These are phyloP conservation scores for Pyricularia grisea DNA, from an alignment of 2,329 filamentous ascomycete species.

Conservation along the genomic window DNA sequence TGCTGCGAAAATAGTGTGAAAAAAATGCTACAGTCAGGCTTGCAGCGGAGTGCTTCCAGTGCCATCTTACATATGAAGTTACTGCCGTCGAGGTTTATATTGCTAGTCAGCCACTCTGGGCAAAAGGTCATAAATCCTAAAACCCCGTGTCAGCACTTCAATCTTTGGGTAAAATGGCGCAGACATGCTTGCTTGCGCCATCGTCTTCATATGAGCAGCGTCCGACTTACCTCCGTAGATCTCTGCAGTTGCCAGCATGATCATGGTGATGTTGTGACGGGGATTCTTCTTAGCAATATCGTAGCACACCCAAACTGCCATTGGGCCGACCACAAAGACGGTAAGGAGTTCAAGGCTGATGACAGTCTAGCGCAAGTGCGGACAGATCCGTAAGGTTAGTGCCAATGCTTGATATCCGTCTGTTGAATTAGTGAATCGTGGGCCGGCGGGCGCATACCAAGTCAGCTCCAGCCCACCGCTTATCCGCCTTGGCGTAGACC, in stretches of 20 bases:
- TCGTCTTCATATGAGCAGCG: not conserved
- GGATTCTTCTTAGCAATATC: conserved; percentile 46
- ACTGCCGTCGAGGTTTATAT: conserved; percentile 51
- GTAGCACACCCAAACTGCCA: conserved; percentile 51
- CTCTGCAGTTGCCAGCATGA: conserved; percentile 56
- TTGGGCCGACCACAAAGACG: conserved; percentile 50
- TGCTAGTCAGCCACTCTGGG: conserved; percentile 58
- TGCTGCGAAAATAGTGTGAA: not conserved
- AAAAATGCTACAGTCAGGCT: not conserved
- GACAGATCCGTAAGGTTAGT: not conserved
- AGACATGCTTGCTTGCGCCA: not conserved
- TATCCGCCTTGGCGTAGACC: conserved; percentile 58
- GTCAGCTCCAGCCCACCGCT: conserved; percentile 54
- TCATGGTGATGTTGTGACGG: conserved; percentile 51
- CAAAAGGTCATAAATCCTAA: conserved; percentile 56
- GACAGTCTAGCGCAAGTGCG: conserved; percentile 32
- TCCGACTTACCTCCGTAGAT: conserved; percentile 47
- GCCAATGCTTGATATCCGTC: not conserved
- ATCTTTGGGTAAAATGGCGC: not conserved
- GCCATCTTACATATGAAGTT: conserved; percentile 47
- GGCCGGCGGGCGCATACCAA: conserved; percentile 27
- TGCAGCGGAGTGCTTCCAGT: not conserved
- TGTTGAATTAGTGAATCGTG: not conserved
- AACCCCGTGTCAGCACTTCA: conserved; percentile 25
- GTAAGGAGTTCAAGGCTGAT: conserved; percentile 58